Percentiles rank a stretch among this genome's conserved stretches.
These are phyloP conservation scores for Cytidiella melzeri DNA, from an alignment of 768 basidiomycete genomes.

Conservation along the genomic window DNA sequence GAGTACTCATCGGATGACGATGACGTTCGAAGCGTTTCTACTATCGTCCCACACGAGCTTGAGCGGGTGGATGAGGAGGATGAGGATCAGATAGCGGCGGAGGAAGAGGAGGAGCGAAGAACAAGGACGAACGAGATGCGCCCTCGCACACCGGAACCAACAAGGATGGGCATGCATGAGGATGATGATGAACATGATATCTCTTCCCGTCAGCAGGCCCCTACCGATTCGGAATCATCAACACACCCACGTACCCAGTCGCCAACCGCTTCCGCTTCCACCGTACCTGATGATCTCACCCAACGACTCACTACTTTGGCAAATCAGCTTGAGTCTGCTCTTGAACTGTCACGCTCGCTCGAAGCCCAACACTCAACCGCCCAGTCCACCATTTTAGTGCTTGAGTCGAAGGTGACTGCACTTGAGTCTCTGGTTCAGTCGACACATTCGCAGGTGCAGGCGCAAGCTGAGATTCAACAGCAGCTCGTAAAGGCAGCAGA, in stretches of 20 bases:
- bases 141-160: slow-evolving; percentile 79
- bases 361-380: slow-evolving; percentile 76
- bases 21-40: slow-evolving; percentile 64
- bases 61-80: slow-evolving; percentile 74
- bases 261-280: slow-evolving; percentile 18
- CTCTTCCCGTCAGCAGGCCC: slow-evolving; percentile 8
- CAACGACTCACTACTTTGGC: slow-evolving; percentile 57
- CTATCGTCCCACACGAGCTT: slow-evolving; percentile 61
- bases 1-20: slow-evolving; percentile 36
- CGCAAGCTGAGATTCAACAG: slow-evolving; percentile 30
- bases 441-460: slow-evolving; percentile 35
- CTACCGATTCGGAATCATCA: background rate
- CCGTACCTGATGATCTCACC: slow-evolving; percentile 50
- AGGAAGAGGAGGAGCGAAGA: slow-evolving; percentile 40
- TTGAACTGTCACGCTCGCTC: slow-evolving; percentile 64
- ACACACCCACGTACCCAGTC: slow-evolving; percentile 15
- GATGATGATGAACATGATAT: slow-evolving; percentile 26
- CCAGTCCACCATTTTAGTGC: slow-evolving; percentile 59
- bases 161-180: slow-evolving; percentile 47
- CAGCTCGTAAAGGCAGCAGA: slow-evolving; percentile 21
- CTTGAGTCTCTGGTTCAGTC: slow-evolving; percentile 65
- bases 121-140: slow-evolving; percentile 48
- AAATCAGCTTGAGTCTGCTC: slow-evolving; percentile 68
- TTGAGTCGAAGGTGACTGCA: slow-evolving; percentile 62
- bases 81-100: slow-evolving; percentile 44